Evolutionary conservation across 441 rosid species (phyloP).

Genomic region (Cnidoscolus chayamansa): DNA sequence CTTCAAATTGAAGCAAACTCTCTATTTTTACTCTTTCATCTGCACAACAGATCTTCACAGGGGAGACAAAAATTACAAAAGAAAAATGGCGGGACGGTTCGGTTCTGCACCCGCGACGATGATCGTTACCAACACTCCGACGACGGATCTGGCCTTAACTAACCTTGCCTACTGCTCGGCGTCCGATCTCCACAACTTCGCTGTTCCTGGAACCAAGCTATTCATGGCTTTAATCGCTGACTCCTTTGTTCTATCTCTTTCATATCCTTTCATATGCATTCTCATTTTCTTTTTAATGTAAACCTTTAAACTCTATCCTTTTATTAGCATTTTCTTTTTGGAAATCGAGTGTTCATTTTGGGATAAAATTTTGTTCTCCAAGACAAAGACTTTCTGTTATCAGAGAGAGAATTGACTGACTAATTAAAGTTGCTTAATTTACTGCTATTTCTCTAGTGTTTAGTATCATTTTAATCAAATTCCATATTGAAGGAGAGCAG

Average conservation of each 20-base stretch:
- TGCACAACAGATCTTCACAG: not conserved
- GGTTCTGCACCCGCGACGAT: conserved; percentile 38
- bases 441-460: not conserved
- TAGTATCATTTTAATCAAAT: not conserved
- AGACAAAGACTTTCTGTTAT: not conserved
- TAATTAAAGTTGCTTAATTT: not conserved
- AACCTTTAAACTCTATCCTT: not conserved
- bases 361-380: not conserved
- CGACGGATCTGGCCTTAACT: conserved; percentile 72
- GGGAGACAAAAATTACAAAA: not conserved
- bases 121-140: conserved; percentile 77
- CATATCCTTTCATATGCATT: conserved; percentile 62
- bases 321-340: not conserved
- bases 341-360: not conserved
- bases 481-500: not conserved
- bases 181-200: conserved; percentile 70
- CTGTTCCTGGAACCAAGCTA: conserved; percentile 74
- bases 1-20: not conserved
- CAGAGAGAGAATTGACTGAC: not conserved
- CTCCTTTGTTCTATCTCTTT: conserved; percentile 59
- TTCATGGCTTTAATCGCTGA: conserved; percentile 66
- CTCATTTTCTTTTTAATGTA: not conserved
- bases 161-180: conserved; percentile 84
- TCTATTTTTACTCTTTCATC: not conserved
- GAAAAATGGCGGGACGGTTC: conserved; percentile 27